A percentile compares a stretch with the other conserved stretches of the same genome.
These are phyloP conservation scores for Blastomyces silverae DNA, from an alignment of 2,329 filamentous ascomycete genomes.

Conservation along the genomic window DNA sequence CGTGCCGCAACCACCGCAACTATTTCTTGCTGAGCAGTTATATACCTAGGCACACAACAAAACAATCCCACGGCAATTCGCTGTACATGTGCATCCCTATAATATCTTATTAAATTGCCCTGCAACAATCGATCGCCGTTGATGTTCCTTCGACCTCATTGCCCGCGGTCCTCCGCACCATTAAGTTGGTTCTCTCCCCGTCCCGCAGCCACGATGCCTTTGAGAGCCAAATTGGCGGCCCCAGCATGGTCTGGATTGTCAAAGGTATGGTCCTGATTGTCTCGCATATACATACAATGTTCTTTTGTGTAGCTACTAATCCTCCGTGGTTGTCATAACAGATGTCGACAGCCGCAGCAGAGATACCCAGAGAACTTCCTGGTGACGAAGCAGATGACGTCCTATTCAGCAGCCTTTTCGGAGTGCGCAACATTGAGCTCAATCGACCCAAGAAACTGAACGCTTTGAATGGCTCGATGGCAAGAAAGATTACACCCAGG, in stretches of 20 bases:
- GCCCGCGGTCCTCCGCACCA: conserved; percentile 37
- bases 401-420: conserved; percentile 80
- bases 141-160: conserved; percentile 41
- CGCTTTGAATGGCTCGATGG: conserved; percentile 90
- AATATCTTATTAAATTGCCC: neutral
- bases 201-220: conserved; percentile 58
- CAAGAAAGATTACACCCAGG: conserved; percentile 82
- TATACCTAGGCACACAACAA: neutral
- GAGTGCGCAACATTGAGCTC: conserved; percentile 84
- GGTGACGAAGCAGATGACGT: conserved; percentile 83
- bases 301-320: conserved; percentile 8
- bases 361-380: conserved; percentile 49
- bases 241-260: conserved; percentile 50
- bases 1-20: neutral
- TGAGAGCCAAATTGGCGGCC: conserved; percentile 66
- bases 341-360: conserved; percentile 38
- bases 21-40: neutral
- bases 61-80: neutral
- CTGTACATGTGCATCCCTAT: neutral
- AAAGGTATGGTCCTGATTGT: conserved; percentile 41
- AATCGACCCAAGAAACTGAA: conserved; percentile 91
- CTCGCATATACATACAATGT: neutral
- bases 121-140: conserved; percentile 23
- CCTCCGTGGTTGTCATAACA: conserved; percentile 23
- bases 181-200: conserved; percentile 44